phyloP scores from a whole-genome alignment of 2,329 filamentous ascomycete genomes.

The Lasiodiplodia theobromae region DNA sequence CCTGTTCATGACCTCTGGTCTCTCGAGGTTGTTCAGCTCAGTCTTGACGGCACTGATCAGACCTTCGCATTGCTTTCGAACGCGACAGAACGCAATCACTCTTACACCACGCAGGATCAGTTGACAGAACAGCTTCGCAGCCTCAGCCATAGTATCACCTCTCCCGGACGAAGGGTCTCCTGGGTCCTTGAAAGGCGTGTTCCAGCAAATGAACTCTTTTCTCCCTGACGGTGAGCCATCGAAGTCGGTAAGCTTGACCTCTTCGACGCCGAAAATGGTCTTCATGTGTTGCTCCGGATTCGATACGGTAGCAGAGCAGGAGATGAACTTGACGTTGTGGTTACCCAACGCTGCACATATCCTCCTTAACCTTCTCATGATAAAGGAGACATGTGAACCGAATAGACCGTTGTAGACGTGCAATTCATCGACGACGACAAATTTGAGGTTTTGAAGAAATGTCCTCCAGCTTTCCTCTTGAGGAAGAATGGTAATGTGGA shows the following conservation, averaged over 20 bases:
- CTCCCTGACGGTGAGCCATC: conserved; percentile 91
- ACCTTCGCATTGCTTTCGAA: conserved; percentile 87
- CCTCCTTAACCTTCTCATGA: conserved; percentile 87
- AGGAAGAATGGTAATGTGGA: conserved; percentile 91
- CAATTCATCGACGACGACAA: conserved; percentile 83
- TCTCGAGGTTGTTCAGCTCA: conserved; percentile 76
- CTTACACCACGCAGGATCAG: conserved; percentile 86
- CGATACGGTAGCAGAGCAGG: conserved; percentile 94
- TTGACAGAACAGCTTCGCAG: conserved; percentile 89
- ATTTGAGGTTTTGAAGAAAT: conserved; percentile 87
- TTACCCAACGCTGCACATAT: conserved; percentile 94
- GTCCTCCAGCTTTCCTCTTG: conserved; percentile 89
- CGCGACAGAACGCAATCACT: conserved; percentile 90
- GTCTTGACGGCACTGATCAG: conserved; percentile 80
- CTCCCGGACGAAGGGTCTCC: conserved; percentile 85
- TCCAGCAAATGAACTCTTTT: conserved; percentile 98
- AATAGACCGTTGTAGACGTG: conserved; percentile 97
- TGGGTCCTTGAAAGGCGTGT: conserved; percentile 92
- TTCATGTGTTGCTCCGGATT: conserved; percentile 93
- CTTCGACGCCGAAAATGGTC: conserved; percentile 87
- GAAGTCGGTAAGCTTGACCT: conserved; percentile 83
- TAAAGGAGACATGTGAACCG: conserved; percentile 90
- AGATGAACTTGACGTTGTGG: conserved; percentile 83
- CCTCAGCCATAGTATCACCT: conserved; percentile 81
- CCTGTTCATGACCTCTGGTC: conserved; percentile 75